Conservation (phyloP, 768 basidiomycete species). For the Xerocomus potaroensis region DNA sequence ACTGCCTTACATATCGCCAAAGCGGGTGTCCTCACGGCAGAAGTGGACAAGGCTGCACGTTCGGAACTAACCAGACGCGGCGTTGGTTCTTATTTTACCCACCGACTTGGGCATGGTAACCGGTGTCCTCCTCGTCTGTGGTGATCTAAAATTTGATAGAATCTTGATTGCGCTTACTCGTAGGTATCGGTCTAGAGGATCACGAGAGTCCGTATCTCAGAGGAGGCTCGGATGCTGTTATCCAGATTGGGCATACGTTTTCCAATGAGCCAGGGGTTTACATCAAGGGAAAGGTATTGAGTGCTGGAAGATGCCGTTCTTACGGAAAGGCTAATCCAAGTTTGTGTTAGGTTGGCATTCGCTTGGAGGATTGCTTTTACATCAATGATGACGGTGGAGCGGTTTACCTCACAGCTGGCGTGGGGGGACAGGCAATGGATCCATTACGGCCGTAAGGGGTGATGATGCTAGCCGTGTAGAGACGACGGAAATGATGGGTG, state of each 20-base stretch:
- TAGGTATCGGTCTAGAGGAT: conserved; percentile 80
- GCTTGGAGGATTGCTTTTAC: conserved; percentile 82
- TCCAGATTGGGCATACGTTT: conserved; percentile 67
- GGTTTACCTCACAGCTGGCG: conserved; percentile 57
- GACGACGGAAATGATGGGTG: conserved; percentile 19
- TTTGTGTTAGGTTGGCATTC: conserved; percentile 58
- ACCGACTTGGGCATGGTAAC: conserved; percentile 76
- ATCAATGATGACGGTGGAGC: conserved; percentile 51
- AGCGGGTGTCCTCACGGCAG: conserved; percentile 46
- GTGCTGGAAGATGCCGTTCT: background rate
- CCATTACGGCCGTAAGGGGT: conserved; percentile 32
- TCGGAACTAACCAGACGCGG: conserved; percentile 38
- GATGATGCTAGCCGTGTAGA: conserved; percentile 9
- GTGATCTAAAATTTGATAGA: conserved; percentile 13
- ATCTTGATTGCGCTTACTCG: background rate
- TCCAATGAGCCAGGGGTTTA: conserved; percentile 81
- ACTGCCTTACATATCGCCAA: conserved; percentile 46
- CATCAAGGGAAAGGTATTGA: conserved; percentile 60
- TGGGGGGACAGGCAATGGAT: conserved; percentile 53
- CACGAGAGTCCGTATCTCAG: conserved; percentile 81
- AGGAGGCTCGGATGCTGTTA: conserved; percentile 57
- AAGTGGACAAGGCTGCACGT: conserved; percentile 64
- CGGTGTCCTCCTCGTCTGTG: conserved; percentile 1
- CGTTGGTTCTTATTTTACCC: conserved; percentile 65
- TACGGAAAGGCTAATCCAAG: conserved; percentile 10